Conservation (phyloP, 2,329 filamentous ascomycete species). For the Periconia macrospinosa region DNA sequence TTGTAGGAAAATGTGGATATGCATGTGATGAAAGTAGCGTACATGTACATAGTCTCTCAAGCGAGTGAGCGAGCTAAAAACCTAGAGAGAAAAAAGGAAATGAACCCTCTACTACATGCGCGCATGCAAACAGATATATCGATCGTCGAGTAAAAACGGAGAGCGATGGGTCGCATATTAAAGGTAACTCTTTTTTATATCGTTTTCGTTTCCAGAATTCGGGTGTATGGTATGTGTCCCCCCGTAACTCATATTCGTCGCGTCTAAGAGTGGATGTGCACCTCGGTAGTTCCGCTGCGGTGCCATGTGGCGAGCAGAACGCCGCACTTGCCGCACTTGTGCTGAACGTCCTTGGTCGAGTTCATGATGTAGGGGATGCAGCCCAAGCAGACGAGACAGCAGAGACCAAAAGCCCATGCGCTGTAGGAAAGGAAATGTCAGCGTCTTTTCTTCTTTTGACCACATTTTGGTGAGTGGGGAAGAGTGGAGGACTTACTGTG, state of each 20-base stretch:
- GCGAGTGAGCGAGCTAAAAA: no score
- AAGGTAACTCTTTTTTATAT: no score
- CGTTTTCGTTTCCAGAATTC: no score
- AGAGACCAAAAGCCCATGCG: slow-evolving; percentile 50
- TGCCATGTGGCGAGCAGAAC: slow-evolving; percentile 52
- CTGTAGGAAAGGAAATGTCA: slow-evolving; percentile 24
- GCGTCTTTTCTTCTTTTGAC: slow-evolving; percentile 10
- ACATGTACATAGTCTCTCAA: no score
- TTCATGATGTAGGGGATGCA: slow-evolving; percentile 55
- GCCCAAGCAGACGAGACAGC: slow-evolving; percentile 48
- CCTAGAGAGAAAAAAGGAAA: no score
- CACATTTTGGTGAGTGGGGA: background rate
- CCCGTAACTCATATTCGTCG: background rate
- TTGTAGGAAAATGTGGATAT: no score
- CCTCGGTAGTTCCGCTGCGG: slow-evolving; percentile 50
- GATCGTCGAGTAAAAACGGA: no score
- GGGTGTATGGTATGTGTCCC: no score
- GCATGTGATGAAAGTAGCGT: no score
- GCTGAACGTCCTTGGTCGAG: slow-evolving; percentile 52
- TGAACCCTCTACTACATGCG: no score
- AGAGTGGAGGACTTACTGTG: slow-evolving; percentile 41
- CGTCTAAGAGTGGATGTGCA: slow-evolving; percentile 43
- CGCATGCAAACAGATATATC: no score
- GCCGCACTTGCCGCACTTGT: slow-evolving; percentile 52
- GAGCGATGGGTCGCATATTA: no score